These are phyloP conservation scores for Elaeagnus macrophylla DNA, from an alignment of 306 rosid species.

Conservation along the genomic window DNA sequence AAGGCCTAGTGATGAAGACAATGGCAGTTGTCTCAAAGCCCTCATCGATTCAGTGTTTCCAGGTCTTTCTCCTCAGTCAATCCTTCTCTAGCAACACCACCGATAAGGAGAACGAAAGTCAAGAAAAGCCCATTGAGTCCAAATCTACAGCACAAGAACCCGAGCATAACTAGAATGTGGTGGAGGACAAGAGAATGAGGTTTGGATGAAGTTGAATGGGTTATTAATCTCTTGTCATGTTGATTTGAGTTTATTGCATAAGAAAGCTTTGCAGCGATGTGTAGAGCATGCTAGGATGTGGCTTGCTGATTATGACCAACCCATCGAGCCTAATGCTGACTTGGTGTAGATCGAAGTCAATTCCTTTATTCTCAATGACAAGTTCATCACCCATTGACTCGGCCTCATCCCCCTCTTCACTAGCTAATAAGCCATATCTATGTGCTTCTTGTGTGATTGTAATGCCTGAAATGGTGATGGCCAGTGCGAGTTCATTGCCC, in stretches of 20 bases:
- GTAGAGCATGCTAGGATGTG: slow-evolving; percentile 83
- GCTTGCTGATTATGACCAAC: slow-evolving; percentile 55
- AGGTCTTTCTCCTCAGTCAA: slow-evolving; percentile 18
- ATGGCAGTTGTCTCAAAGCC: too few species aligned
- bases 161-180: slow-evolving; percentile 12
- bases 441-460: too few species aligned
- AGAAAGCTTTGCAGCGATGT: slow-evolving; percentile 71
- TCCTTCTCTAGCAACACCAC: slow-evolving; percentile 10
- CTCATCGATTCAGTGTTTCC: slow-evolving; percentile 28
- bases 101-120: background rate
- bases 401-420: too few species aligned
- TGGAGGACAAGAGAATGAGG: slow-evolving; percentile 72
- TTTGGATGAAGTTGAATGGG: slow-evolving; percentile 50
- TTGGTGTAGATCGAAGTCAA: too few species aligned
- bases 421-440: too few species aligned
- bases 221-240: slow-evolving; percentile 68
- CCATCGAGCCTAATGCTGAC: slow-evolving; percentile 51
- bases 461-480: too few species aligned
- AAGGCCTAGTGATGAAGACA: too few species aligned
- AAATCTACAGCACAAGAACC: slow-evolving; percentile 3
- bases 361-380: too few species aligned
- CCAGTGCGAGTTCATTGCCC: too few species aligned
- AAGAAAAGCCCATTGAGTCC: slow-evolving; percentile 1
- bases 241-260: slow-evolving; percentile 73
- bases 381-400: too few species aligned